These are phyloP conservation scores for Nepenthes gracilis DNA, from an alignment of 148 eudicot genomes.

Conservation along the genomic window DNA sequence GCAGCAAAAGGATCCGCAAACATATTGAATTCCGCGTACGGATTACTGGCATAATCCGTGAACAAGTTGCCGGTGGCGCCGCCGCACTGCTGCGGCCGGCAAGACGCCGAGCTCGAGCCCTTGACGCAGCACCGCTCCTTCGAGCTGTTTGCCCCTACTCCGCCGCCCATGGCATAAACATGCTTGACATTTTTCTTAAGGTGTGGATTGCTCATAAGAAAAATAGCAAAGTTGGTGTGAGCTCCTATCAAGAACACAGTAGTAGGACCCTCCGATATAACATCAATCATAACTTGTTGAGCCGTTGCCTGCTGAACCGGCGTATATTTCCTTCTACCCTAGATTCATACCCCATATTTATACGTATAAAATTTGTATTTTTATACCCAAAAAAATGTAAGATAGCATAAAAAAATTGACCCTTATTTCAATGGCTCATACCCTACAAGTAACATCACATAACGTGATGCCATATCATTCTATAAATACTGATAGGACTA, in stretches of 20 bases:
- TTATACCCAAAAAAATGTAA: not conserved
- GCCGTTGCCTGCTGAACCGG: conserved; percentile 68
- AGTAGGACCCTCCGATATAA: conserved; percentile 58
- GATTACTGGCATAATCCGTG: conserved; percentile 61
- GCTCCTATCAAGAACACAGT: conserved; percentile 58
- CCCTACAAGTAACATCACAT: too few species aligned
- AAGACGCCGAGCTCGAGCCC: not conserved
- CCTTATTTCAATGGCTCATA: too few species aligned
- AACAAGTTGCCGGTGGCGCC: conserved; percentile 44
- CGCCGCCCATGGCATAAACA: conserved; percentile 74
- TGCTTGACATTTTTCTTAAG: conserved; percentile 77
- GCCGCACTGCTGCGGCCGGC: not conserved
- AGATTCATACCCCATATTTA: not conserved
- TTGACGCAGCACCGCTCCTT: not conserved
- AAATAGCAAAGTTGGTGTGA: conserved; percentile 66
- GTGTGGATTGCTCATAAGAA: conserved; percentile 69
- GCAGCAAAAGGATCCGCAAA: conserved; percentile 95
- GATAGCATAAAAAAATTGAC: not conserved
- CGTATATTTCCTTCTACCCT: conserved; percentile 64
- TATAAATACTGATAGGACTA: too few species aligned
- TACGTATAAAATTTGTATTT: not conserved
- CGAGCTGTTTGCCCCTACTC: conserved; percentile 46
- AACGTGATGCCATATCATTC: too few species aligned
- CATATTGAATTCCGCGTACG: conserved; percentile 86
- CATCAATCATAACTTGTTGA: conserved; percentile 73